These are phyloP conservation scores for Phytopythium litorale DNA, from an alignment of 352 stramenopile species.

Conservation along the genomic window DNA sequence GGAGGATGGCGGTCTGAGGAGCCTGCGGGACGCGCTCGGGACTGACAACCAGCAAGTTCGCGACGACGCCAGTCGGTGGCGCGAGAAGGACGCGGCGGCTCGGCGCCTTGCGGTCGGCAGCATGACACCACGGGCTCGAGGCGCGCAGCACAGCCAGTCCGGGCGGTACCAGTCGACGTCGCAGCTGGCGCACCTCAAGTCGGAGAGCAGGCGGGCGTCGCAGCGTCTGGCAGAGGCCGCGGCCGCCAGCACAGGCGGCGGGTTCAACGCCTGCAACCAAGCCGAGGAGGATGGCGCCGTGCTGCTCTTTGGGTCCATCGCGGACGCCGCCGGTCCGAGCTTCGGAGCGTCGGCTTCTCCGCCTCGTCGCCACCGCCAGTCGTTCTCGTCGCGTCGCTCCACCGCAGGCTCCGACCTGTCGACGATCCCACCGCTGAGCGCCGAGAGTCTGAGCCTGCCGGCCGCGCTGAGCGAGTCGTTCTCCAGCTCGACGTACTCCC, in stretches of 20 bases:
- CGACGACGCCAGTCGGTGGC: background rate
- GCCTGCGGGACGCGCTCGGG: background rate
- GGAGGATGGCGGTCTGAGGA: too few relatives aligned
- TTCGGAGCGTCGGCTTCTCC: conserved; percentile 2
- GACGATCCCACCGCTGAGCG: conserved; percentile 2
- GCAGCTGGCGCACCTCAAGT: conserved; percentile 8
- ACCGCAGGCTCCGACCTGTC: conserved; percentile 11
- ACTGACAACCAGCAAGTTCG: background rate
- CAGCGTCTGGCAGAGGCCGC: background rate
- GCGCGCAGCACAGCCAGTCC: background rate
- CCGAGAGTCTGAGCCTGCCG: background rate
- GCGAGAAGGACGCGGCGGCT: background rate
- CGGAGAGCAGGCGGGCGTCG: conserved; percentile 4
- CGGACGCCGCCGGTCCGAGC: background rate
- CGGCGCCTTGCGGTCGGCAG: background rate
- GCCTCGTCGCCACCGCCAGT: conserved; percentile 17
- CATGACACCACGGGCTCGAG: background rate
- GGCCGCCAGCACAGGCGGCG: background rate
- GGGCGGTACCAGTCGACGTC: background rate
- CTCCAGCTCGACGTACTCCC: conserved; percentile 25
- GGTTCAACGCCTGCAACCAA: background rate
- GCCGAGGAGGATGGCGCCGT: background rate
- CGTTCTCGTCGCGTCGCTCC: conserved; percentile 10
- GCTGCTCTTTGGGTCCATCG: background rate
- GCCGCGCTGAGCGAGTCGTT: conserved; percentile 17